Percentiles rank a stretch among this genome's conserved stretches.
These are phyloP conservation scores for Chaetomium fimeti DNA, from an alignment of 495 filamentous ascomycete species.

Conservation along the genomic window DNA sequence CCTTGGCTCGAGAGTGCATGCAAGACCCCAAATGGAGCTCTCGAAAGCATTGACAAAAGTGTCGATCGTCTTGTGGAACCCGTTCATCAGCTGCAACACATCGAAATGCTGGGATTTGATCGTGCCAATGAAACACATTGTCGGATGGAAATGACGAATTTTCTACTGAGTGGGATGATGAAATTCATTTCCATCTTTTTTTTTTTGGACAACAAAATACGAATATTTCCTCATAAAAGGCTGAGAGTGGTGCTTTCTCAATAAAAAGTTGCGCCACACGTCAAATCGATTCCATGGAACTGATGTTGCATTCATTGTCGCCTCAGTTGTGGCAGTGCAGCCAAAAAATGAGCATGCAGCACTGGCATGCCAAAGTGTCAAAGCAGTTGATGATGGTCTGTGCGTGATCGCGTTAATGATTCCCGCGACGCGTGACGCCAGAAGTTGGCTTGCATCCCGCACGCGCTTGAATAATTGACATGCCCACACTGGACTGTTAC, in stretches of 20 bases:
- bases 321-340: neutral
- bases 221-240: neutral
- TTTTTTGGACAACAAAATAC: too few relatives aligned
- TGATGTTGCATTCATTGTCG: neutral
- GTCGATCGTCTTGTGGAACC: too few relatives aligned
- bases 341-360: too few relatives aligned
- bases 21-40: too few relatives aligned
- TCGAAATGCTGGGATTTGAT: neutral
- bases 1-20: too few relatives aligned
- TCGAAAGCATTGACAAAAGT: too few relatives aligned
- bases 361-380: neutral
- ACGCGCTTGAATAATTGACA: neutral
- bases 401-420: slow-evolving; percentile 5
- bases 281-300: neutral
- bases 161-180: neutral
- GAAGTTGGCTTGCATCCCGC: neutral
- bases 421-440: slow-evolving; percentile 24
- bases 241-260: neutral
- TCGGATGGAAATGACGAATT: neutral
- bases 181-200: neutral
- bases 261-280: neutral
- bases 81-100: neutral
- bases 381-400: neutral
- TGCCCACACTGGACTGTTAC: neutral
- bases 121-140: neutral